Percentiles rank a stretch among this genome's conserved stretches.
Conservation (phyloP, 176 grass and related monocot genomes). For the Miscanthus lutarioriparius region DNA sequence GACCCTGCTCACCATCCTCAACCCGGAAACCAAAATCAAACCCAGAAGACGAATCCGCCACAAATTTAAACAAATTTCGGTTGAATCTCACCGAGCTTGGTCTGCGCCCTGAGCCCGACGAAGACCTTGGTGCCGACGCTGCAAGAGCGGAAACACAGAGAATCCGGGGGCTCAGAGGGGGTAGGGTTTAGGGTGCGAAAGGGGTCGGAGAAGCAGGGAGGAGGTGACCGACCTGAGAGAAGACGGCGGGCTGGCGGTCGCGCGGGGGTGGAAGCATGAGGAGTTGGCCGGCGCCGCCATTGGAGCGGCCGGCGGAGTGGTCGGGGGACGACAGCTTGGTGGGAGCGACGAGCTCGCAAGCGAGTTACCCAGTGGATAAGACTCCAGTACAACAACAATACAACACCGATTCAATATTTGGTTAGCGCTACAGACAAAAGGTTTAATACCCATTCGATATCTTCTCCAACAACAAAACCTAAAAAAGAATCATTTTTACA, state of each 20-base stretch:
- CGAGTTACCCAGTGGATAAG: background rate
- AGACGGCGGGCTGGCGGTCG: background rate
- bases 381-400: no score
- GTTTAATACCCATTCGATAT: no score
- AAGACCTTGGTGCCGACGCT: slow-evolving; percentile 61
- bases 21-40: slow-evolving; percentile 29
- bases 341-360: background rate
- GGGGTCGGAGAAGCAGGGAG: background rate
- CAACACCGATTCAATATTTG: no score
- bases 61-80: background rate
- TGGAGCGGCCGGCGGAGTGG: slow-evolving; percentile 29
- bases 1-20: slow-evolving; percentile 47
- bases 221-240: slow-evolving; percentile 23
- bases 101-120: slow-evolving; percentile 59
- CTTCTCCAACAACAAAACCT: no score
- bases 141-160: background rate
- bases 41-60: background rate
- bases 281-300: slow-evolving; percentile 49
- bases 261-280: slow-evolving; percentile 54
- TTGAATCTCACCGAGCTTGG: slow-evolving; percentile 34
- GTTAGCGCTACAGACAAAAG: no score
- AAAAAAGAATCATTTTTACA: no score
- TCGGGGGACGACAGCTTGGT: background rate
- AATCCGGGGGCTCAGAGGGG: background rate
- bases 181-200: slow-evolving; percentile 12